phyloP scores from a whole-genome alignment of 106 monocot genomes.

The Platanthera guangdongensis region DNA sequence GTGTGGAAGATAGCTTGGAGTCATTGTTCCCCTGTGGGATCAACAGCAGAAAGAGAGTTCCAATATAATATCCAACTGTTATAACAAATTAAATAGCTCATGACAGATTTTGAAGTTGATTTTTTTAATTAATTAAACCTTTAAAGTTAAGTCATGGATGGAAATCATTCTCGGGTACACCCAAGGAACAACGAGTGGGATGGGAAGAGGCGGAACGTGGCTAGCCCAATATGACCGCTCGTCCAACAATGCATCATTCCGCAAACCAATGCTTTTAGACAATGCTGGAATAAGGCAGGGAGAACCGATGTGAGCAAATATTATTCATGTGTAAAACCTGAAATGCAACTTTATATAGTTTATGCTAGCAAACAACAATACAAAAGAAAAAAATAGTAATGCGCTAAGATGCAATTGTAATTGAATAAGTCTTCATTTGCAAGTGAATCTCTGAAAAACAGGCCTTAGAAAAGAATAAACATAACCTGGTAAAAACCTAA shows the following conservation, averaged over 20 bases:
- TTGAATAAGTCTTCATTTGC: neutral
- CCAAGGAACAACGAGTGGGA: slow-evolving; percentile 58
- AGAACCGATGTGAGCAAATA: neutral
- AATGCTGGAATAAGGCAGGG: slow-evolving; percentile 39
- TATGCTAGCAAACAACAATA: neutral
- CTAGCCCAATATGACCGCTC: slow-evolving; percentile 86
- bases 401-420: neutral
- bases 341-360: neutral
- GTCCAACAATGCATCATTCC: slow-evolving; percentile 92
- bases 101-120: neutral
- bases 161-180: slow-evolving; percentile 95
- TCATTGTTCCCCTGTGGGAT: slow-evolving; percentile 48
- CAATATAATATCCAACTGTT: slow-evolving; percentile 4
- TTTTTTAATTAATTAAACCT: slow-evolving; percentile 34
- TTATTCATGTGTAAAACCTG: neutral
- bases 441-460: neutral
- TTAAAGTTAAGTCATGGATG: slow-evolving; percentile 58
- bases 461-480: neutral
- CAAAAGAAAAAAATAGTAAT: neutral
- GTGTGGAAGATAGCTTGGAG: slow-evolving; percentile 36
- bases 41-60: neutral
- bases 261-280: slow-evolving; percentile 70
- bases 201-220: slow-evolving; percentile 50
- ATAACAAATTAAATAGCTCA: neutral
- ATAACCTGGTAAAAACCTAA: neutral